Evolutionary conservation across 305 asterid species (phyloP).

Genomic region (Fraxinus xanthoxyloides): DNA sequence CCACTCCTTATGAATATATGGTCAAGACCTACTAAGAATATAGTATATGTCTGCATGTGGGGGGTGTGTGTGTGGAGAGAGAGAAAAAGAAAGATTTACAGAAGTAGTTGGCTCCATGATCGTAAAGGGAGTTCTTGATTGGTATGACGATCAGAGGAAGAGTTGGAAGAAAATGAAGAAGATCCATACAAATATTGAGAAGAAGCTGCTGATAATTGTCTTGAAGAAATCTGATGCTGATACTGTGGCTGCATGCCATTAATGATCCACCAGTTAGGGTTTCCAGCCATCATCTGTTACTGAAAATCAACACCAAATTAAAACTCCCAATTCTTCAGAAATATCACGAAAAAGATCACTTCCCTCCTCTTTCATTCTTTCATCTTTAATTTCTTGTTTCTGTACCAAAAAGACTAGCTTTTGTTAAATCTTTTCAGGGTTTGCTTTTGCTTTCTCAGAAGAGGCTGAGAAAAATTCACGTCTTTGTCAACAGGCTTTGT

Average conservation of each 20-base stretch:
- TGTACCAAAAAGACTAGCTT: constrained; percentile 24
- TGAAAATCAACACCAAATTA: background rate
- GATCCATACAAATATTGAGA: constrained; percentile 25
- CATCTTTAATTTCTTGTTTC: constrained; percentile 23
- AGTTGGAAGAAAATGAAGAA: constrained; percentile 14
- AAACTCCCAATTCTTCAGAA: background rate
- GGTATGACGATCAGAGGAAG: constrained; percentile 23
- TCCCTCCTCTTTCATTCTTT: constrained; percentile 1
- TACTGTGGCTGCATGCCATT: constrained; percentile 1
- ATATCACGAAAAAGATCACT: background rate
- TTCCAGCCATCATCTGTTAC: constrained; percentile 35
- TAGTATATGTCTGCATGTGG: background rate
- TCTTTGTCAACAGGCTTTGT: constrained; percentile 40
- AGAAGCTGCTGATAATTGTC: constrained; percentile 1
- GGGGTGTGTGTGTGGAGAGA: constrained; percentile 12
- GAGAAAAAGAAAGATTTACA: constrained; percentile 38
- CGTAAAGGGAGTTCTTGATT: constrained; percentile 47
- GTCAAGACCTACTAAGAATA: background rate
- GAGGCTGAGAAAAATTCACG: constrained; percentile 31
- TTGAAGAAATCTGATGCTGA: background rate
- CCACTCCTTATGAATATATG: background rate
- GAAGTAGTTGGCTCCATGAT: constrained; percentile 62
- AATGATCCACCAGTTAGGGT: constrained; percentile 34
- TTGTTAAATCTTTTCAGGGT: constrained; percentile 26
- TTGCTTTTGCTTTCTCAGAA: constrained; percentile 31